These are phyloP conservation scores for Sphaceloma murrayae DNA, from an alignment of 2,329 filamentous ascomycete species.

Conservation along the genomic window DNA sequence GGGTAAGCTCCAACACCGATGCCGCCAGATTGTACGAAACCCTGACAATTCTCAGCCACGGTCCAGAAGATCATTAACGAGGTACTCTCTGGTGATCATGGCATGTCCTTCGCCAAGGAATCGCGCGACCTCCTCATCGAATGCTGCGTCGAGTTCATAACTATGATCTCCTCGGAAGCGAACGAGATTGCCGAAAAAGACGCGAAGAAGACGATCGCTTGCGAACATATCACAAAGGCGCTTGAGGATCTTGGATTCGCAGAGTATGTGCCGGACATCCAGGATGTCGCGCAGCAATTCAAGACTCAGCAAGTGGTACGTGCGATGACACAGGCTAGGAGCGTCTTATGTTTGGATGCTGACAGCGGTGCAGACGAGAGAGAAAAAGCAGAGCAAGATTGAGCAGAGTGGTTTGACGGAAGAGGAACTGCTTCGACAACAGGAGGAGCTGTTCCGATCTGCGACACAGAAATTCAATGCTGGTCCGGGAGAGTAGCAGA, in stretches of 20 bases:
- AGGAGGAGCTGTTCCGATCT: constrained; percentile 82
- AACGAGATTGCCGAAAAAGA: constrained; percentile 99
- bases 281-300: constrained; percentile 80
- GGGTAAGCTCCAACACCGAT: constrained; percentile 30
- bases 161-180: constrained; percentile 92
- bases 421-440: constrained; percentile 78
- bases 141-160: constrained; percentile 98
- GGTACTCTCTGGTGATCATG: constrained; percentile 68
- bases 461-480: constrained; percentile 62
- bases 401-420: constrained; percentile 87
- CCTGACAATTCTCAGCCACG: constrained; percentile 42
- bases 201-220: constrained; percentile 97
- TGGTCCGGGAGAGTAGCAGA: constrained; percentile 16
- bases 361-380: constrained; percentile 56
- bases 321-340: too few relatives aligned
- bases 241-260: constrained; percentile 85
- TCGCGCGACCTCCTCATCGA: constrained; percentile 92
- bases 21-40: neutral
- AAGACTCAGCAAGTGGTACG: constrained; percentile 84
- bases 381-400: constrained; percentile 96
- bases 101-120: constrained; percentile 86
- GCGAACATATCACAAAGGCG: constrained; percentile 93
- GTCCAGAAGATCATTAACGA: constrained; percentile 84
- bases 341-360: too few relatives aligned
- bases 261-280: constrained; percentile 81